phyloP scores from a whole-genome alignment of 331 rosid species.

The Dryas integrifolia region DNA sequence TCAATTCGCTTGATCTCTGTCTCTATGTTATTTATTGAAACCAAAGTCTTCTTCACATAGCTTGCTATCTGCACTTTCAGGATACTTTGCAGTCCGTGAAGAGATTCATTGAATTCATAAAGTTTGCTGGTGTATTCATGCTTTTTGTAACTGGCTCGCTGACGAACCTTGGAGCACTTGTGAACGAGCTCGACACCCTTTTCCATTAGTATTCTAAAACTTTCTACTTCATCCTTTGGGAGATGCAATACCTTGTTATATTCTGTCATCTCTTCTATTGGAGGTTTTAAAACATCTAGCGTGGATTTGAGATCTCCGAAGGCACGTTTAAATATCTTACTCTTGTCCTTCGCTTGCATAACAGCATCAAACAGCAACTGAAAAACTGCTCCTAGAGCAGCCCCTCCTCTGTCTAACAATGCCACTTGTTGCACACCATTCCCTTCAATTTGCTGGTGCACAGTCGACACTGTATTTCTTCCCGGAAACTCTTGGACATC shows the following conservation, averaged over 20 bases:
- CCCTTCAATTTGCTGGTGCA: background rate
- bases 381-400: background rate
- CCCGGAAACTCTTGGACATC: background rate
- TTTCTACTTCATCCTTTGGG: background rate
- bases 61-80: background rate
- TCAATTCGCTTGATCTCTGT: background rate
- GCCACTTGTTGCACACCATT: background rate
- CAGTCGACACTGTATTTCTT: background rate
- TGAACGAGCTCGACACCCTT: conserved; percentile 5
- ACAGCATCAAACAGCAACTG: background rate
- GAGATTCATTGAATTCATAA: background rate
- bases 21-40: background rate
- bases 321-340: background rate
- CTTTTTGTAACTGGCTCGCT: background rate
- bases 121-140: background rate
- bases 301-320: background rate
- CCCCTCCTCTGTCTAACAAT: background rate
- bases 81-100: background rate
- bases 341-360: background rate
- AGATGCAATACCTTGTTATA: background rate
- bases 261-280: background rate
- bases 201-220: background rate
- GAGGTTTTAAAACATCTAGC: background rate
- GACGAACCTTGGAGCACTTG: background rate
- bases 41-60: background rate